phyloP scores from a whole-genome alignment of 441 rosid genomes.

The Erodium texanum region DNA sequence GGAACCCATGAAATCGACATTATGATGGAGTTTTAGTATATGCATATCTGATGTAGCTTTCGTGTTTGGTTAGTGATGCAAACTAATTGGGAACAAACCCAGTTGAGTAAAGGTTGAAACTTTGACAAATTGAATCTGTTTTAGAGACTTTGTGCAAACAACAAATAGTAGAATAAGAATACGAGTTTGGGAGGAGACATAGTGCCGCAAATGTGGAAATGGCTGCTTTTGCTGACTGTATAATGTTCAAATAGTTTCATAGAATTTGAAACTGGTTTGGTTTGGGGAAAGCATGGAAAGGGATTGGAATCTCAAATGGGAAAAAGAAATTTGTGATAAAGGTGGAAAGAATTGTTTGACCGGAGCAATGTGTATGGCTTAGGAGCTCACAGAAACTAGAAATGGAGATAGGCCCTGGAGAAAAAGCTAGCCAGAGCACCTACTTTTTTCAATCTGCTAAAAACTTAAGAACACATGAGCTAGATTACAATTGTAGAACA shows the following conservation, averaged over 20 bases:
- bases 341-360: constrained; percentile 25
- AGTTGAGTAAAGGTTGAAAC: constrained; percentile 8
- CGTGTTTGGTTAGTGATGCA: constrained; percentile 4
- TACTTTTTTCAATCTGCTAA: neutral
- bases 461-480: constrained; percentile 6
- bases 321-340: constrained; percentile 17
- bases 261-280: constrained; percentile 12
- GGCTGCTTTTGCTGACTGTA: constrained; percentile 25
- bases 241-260: constrained; percentile 10
- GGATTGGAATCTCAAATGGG: constrained; percentile 23
- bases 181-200: constrained; percentile 12
- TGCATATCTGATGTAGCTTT: neutral
- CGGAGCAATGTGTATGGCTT: constrained; percentile 15
- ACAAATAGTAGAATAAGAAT: neutral
- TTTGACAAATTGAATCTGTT: constrained; percentile 14
- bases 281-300: constrained; percentile 19
- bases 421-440: neutral
- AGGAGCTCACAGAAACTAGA: too few relatives aligned
- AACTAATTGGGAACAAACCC: constrained; percentile 9
- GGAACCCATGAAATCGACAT: constrained; percentile 19
- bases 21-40: constrained; percentile 11
- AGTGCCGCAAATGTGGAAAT: constrained; percentile 27
- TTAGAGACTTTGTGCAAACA: neutral
- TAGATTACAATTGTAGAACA: neutral
- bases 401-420: neutral